Evolutionary conservation across 768 basidiomycete genomes (phyloP), one percentile per base, ranked within the genome.

Genomic region (Tylopilus balloui): DNA sequence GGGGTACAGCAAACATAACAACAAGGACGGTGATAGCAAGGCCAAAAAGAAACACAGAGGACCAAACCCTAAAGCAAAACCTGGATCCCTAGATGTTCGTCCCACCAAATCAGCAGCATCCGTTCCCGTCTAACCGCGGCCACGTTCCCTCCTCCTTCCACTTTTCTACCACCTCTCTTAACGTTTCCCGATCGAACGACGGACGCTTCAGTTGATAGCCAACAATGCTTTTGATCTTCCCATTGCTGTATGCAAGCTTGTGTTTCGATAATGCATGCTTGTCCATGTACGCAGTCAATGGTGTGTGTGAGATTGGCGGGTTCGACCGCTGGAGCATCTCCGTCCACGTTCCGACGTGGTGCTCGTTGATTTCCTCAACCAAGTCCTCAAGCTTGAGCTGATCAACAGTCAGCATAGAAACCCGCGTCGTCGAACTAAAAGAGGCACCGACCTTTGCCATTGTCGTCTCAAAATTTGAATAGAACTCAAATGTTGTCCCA

Each of bases 321-420:
- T 79, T 77, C 29, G 89, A 85, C 39, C 69, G 79, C 19, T 70
- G 69, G 56, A 90, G 76, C 84, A 93, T 89, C 63, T 87, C 77
- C 8, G 83, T 87, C 91, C 91, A 93, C 11, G 79, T 81, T 45
- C 78, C 73, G 27, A 90, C 86, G 60, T 93, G 90, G 41, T 82
- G 78, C 61, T 91, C 88, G 61, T 92, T 92, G 60, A 90, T 87
- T 42, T 89, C 86, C 60, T 91, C 87, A 7, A 90, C 78, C 34
- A 78, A 66, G 54, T 89, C 86, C 46, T 88, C 84, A 23, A 79
- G 73, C 38, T 72, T 76, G 56, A 87, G 70, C 84, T 88, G 58
- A 21, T 25, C 13, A 25, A 4, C 17, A 1, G 17, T 54, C 27
- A 59, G 34, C 15, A 39, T 8, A 28, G 34, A n/a, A 0, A 36